Conservation (phyloP, 2,329 filamentous ascomycete species). For the Trichophyton schoenleinii region DNA sequence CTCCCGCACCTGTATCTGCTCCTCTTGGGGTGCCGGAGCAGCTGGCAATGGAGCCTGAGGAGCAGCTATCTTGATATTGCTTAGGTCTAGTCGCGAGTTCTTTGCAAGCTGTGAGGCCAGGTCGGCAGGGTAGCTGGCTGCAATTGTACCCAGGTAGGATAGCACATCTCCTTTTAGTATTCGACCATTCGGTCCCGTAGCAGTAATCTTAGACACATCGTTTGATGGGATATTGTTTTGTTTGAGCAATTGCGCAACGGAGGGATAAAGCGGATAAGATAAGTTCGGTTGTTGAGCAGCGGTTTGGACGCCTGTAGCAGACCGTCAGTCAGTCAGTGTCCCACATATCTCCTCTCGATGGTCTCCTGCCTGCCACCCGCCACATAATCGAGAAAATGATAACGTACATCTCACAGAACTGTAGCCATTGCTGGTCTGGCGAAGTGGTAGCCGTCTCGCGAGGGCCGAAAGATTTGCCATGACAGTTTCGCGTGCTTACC, state of each 20-base stretch:
- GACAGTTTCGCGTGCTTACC: neutral
- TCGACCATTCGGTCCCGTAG: slow-evolving; percentile 75
- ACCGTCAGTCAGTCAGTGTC: neutral
- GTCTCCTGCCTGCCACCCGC: no score
- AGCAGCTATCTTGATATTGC: slow-evolving; percentile 78
- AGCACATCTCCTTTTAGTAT: slow-evolving; percentile 92
- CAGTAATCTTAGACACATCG: slow-evolving; percentile 67
- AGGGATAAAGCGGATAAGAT: slow-evolving; percentile 50
- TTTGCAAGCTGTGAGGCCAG: slow-evolving; percentile 61
- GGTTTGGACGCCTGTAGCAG: neutral
- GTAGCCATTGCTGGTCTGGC: neutral
- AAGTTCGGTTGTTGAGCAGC: slow-evolving; percentile 23
- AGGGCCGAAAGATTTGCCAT: neutral
- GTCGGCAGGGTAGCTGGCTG: slow-evolving; percentile 55
- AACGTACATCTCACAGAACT: slow-evolving; percentile 2
- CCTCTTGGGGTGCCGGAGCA: slow-evolving; percentile 18
- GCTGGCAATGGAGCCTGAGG: slow-evolving; percentile 24
- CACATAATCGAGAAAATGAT: no score
- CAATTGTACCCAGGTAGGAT: slow-evolving; percentile 70
- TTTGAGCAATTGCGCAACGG: slow-evolving; percentile 69
- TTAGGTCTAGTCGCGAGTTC: slow-evolving; percentile 75
- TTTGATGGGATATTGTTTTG: slow-evolving; percentile 63
- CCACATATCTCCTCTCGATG: neutral
- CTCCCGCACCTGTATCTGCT: slow-evolving; percentile 10
- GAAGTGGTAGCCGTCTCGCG: neutral